A percentile compares a stretch with the other conserved stretches of the same genome.
Conservation (phyloP, 2,329 filamentous ascomycete genomes). For the Ophiobolus disseminans region DNA sequence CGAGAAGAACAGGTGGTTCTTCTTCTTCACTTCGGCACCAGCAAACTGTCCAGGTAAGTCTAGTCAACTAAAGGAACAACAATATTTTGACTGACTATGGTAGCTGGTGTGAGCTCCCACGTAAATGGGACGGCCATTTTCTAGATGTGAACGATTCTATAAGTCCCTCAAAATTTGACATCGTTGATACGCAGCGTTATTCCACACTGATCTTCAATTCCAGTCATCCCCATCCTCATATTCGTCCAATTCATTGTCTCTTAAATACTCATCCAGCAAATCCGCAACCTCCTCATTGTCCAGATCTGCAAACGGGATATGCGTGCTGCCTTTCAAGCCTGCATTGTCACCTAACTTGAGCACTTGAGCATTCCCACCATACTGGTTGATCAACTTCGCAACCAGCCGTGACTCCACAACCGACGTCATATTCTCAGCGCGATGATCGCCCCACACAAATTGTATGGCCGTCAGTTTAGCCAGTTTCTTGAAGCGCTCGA, state of each 20-base stretch:
- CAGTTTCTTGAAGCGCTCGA: slow-evolving; percentile 32
- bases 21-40: slow-evolving; percentile 67
- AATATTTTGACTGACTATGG: slow-evolving; percentile 10
- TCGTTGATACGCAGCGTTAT: not conserved
- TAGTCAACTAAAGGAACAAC: not conserved
- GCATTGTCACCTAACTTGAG: slow-evolving; percentile 27
- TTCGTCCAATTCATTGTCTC: slow-evolving; percentile 25
- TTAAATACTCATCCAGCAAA: slow-evolving; percentile 27
- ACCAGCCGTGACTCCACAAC: slow-evolving; percentile 21
- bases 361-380: slow-evolving; percentile 34
- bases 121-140: slow-evolving; percentile 54
- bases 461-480: slow-evolving; percentile 24
- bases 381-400: slow-evolving; percentile 31
- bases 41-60: slow-evolving; percentile 62
- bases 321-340: slow-evolving; percentile 32
- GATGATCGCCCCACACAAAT: slow-evolving; percentile 36
- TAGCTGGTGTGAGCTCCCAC: slow-evolving; percentile 52
- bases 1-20: slow-evolving; percentile 63
- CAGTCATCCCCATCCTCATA: slow-evolving; percentile 24
- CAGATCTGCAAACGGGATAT: slow-evolving; percentile 36
- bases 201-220: not conserved
- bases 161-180: not conserved
- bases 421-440: slow-evolving; percentile 22
- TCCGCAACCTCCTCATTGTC: slow-evolving; percentile 28
- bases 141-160: slow-evolving; percentile 8